These are phyloP conservation scores for Amaranthus hypochondriacus DNA, from an alignment of 148 eudicot species.

Conservation along the genomic window DNA sequence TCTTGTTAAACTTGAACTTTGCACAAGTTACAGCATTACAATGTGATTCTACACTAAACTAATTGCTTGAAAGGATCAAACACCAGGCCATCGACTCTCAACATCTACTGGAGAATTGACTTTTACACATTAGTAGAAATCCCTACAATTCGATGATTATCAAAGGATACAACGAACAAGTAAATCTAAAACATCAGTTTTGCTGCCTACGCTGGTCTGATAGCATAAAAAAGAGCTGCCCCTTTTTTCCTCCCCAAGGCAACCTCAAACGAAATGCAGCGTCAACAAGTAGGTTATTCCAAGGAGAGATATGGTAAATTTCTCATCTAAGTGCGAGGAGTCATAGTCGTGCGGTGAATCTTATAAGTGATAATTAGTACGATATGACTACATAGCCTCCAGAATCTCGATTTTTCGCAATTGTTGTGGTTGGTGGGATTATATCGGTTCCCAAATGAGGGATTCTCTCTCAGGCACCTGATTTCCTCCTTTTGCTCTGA, in stretches of 20 bases:
- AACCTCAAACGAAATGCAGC: not conserved
- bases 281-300: not conserved
- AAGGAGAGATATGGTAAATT: not conserved
- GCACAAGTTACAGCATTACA: conserved; percentile 22
- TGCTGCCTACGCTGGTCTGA: not conserved
- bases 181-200: not conserved
- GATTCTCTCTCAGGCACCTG: conserved; percentile 7
- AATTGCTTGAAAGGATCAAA: conserved; percentile 5
- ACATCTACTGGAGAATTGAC: not conserved
- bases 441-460: not conserved
- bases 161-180: not conserved
- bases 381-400: not conserved
- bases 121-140: no score
- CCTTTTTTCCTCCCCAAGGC: not conserved
- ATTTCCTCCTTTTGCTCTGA: conserved; percentile 25
- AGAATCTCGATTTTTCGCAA: not conserved
- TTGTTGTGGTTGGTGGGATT: not conserved
- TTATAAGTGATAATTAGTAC: not conserved
- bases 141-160: not conserved
- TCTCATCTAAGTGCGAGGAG: not conserved
- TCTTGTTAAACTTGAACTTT: not conserved
- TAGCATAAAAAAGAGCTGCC: not conserved
- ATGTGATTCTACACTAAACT: not conserved
- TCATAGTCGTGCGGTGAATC: not conserved
- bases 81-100: not conserved